Evolutionary conservation across 2,329 filamentous ascomycete species (phyloP).

Genomic region (Fusarium pseudonygamai): DNA sequence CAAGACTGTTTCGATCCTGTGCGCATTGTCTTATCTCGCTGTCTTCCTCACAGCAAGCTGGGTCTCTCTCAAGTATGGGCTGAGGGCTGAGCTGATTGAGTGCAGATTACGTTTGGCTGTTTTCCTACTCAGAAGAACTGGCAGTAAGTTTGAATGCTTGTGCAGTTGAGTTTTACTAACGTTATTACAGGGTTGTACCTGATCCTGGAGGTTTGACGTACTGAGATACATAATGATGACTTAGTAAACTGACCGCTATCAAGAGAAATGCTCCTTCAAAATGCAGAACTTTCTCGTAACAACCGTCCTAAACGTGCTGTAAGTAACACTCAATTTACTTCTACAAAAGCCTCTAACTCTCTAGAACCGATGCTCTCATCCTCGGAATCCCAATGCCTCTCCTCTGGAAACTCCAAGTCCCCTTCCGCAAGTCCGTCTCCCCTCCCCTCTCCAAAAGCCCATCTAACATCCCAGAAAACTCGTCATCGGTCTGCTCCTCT

Average conservation of each 20-base stretch:
- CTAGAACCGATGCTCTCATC: constrained; percentile 29
- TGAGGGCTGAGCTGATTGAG: background rate
- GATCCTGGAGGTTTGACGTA: constrained; percentile 20
- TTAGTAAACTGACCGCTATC: too few relatives aligned
- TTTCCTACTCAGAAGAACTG: constrained; percentile 36
- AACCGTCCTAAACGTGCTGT: constrained; percentile 36
- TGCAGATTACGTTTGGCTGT: constrained; percentile 36
- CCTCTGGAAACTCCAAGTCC: constrained; percentile 37
- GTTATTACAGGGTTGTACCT: constrained; percentile 2
- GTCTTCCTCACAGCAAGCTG: constrained; percentile 35
- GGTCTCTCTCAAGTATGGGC: background rate
- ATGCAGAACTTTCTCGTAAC: constrained; percentile 35
- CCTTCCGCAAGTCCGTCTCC: constrained; percentile 28
- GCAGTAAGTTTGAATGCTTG: background rate
- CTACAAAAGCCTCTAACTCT: background rate
- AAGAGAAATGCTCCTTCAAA: constrained; percentile 28
- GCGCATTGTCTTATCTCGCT: constrained; percentile 14
- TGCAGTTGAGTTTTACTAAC: rapidly evolving
- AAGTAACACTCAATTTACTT: too few relatives aligned
- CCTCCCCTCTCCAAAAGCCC: rapidly evolving
- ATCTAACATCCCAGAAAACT: constrained; percentile 31
- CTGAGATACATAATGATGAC: too few relatives aligned
- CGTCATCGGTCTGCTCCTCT: constrained; percentile 40
- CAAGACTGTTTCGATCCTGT: constrained; percentile 14
- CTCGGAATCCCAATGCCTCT: constrained; percentile 33